Conservation (phyloP, 305 asterid species). For the Fraxinus dipetala region DNA sequence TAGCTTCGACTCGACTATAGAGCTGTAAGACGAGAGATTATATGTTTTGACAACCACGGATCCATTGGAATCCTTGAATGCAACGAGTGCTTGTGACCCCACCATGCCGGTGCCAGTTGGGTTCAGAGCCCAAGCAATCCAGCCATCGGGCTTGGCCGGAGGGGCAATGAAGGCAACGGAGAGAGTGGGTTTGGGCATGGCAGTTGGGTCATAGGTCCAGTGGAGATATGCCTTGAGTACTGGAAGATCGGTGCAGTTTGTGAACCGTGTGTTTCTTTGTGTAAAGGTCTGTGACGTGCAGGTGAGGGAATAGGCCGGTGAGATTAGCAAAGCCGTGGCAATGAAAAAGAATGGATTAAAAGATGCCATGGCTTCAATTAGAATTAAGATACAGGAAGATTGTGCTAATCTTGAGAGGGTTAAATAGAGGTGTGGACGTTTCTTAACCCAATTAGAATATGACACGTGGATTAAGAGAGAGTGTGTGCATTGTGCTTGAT, state of each 20-base stretch:
- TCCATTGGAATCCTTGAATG: slow-evolving; percentile 39
- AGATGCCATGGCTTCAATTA: slow-evolving; percentile 27
- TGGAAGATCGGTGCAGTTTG: slow-evolving; percentile 54
- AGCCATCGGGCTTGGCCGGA: slow-evolving; percentile 50
- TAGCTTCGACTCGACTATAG: slow-evolving; percentile 40
- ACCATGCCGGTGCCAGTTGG: slow-evolving; percentile 50
- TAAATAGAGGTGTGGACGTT: neutral
- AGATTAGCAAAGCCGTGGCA: slow-evolving; percentile 29
- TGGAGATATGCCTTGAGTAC: slow-evolving; percentile 50
- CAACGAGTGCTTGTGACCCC: slow-evolving; percentile 52
- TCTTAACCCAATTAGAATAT: neutral
- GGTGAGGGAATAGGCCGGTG: slow-evolving; percentile 40
- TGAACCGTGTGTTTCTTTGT: slow-evolving; percentile 25
- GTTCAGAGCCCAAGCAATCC: slow-evolving; percentile 72
- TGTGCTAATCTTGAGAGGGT: neutral
- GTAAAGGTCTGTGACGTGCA: slow-evolving; percentile 48
- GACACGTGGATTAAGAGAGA: neutral
- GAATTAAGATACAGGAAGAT: neutral
- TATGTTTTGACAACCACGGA: slow-evolving; percentile 44
- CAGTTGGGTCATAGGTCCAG: slow-evolving; percentile 49
- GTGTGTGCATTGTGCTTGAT: neutral
- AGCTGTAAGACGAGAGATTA: slow-evolving; percentile 35
- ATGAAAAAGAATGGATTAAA: slow-evolving; percentile 27
- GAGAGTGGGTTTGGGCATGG: slow-evolving; percentile 39
- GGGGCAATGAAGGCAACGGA: slow-evolving; percentile 49